These are phyloP conservation scores for Sporobolomyces phaffii DNA, from an alignment of 768 basidiomycete genomes.

Conservation along the genomic window DNA sequence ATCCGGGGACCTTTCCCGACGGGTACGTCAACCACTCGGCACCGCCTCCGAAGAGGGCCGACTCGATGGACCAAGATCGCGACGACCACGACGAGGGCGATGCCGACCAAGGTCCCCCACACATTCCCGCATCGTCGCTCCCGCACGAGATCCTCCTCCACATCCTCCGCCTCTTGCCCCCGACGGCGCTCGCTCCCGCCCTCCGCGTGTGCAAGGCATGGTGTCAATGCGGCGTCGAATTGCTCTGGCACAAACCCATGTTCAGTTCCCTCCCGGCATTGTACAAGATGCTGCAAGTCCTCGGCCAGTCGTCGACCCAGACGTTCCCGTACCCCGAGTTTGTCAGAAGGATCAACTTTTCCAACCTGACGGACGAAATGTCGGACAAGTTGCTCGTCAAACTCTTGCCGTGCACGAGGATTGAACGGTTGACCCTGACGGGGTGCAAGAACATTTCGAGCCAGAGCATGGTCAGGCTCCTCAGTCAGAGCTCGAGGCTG, in stretches of 20 bases:
- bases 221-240: constrained; percentile 92
- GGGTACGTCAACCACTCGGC: not conserved
- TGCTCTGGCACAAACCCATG: constrained; percentile 86
- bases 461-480: constrained; percentile 65
- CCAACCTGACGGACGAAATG: constrained; percentile 62
- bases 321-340: constrained; percentile 83
- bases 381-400: constrained; percentile 66
- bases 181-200: constrained; percentile 65
- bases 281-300: constrained; percentile 67
- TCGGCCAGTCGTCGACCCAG: constrained; percentile 53
- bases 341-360: constrained; percentile 85
- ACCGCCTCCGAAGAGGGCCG: not conserved
- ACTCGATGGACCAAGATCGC: not conserved
- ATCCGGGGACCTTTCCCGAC: constrained; percentile 3
- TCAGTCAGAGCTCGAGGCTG: constrained; percentile 62
- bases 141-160: constrained; percentile 90
- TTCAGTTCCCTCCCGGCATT: constrained; percentile 66
- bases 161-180: constrained; percentile 70
- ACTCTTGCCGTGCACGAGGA: constrained; percentile 63
- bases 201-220: constrained; percentile 81
- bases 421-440: constrained; percentile 89
- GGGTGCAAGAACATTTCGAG: constrained; percentile 77
- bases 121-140: constrained; percentile 47
- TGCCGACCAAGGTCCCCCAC: not conserved
- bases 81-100: not conserved